These are phyloP conservation scores for Cladorrhinum sp. DNA, from an alignment of 2,329 filamentous ascomycete genomes.

Conservation along the genomic window DNA sequence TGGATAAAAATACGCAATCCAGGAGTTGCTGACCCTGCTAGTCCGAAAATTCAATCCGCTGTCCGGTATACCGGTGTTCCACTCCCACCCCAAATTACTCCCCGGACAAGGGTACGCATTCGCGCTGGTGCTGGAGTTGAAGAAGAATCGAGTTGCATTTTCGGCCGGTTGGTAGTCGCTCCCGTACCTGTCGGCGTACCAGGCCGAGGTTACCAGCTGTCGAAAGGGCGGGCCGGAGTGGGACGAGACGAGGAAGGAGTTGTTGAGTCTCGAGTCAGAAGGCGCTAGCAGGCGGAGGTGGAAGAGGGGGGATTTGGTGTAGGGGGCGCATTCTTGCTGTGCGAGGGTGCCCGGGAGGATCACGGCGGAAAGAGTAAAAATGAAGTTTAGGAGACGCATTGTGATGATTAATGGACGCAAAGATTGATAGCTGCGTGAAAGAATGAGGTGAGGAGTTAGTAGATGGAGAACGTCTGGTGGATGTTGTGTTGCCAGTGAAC, in stretches of 20 bases:
- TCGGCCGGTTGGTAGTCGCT: background rate
- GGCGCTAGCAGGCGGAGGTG: background rate
- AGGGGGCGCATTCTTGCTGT: background rate
- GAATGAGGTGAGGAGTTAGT: no score
- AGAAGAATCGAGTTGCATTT: background rate
- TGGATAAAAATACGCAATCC: background rate
- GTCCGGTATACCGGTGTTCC: background rate
- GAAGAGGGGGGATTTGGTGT: conserved; percentile 2
- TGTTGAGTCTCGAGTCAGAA: background rate
- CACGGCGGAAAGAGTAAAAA: background rate
- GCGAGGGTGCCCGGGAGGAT: background rate
- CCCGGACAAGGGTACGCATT: background rate
- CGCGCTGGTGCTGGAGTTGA: background rate
- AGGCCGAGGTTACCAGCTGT: background rate
- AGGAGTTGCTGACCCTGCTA: background rate
- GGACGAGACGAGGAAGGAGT: background rate
- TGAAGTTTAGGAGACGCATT: background rate
- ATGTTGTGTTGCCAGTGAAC: background rate
- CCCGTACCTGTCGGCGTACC: background rate
- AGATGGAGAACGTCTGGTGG: no score
- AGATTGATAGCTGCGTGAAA: no score
- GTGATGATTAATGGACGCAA: background rate
- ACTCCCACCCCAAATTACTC: background rate
- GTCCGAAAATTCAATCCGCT: background rate
- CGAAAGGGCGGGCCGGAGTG: conserved; percentile 4